Base-by-base conservation (phyloP, 129 eudicot genomes). In the Chrysanthemum seticuspe region DNA sequence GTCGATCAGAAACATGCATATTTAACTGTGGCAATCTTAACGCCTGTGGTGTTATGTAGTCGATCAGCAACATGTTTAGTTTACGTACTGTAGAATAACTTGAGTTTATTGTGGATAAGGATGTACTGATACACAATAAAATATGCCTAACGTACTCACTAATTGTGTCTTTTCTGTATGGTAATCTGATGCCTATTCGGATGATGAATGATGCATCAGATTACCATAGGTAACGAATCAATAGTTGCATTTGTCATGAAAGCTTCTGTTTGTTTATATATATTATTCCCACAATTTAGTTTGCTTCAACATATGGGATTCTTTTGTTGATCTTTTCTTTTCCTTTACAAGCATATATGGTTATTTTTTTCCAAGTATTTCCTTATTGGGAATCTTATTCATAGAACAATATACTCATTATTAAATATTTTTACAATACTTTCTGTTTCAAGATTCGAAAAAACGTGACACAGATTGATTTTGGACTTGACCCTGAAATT, bases 11-110 rank as follows among this genome's bases (percentile, higher is more conserved):
- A 10, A 40, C 34, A 3, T 53, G 36, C 83, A 71, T 94, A 78
- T 94, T 94, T 71, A 94, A 94, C 14, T 97, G 90, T 70, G 99
- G 88, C 71, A 88, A 94, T 53, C 97, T 86, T 48, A 86, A 90
- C 71, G 96, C 96, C 3, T 90, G 97, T 53, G 52, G 34, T 16
- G 34, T 94, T 74, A 94, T 90, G 99, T 94, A 86, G 56, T 31
- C 25, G 1, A 23, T 34, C 53, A 36, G 44, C 40, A 74, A 50
- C 19, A 57, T 57, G 40, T 40, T 58, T 3, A 60, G 10, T 63
- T 78, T 34, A 27, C 3, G 3, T 27, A 48, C 44, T 25, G 12
- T 75, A 70, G 77, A 74, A 78, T 61, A 62, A 68, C 67, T 29
- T 55, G 79, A 71, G 44, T 76, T 70, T 67, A 52, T 53, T 68